Evolutionary conservation across 805 yeast species (phyloP).

Genomic region (Metschnikowia rubicola): DNA sequence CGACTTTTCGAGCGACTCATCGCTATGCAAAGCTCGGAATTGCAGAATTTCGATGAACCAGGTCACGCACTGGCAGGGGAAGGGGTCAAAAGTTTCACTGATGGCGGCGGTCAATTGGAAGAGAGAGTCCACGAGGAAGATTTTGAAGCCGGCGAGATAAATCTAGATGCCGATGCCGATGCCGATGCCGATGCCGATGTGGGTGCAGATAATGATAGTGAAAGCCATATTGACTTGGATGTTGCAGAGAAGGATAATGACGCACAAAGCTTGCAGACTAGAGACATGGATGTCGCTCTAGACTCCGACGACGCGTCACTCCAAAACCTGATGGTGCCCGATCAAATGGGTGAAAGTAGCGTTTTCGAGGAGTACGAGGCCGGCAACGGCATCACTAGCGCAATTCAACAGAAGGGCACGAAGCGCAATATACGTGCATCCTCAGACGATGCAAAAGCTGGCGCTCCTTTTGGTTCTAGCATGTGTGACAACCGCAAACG

Average conservation of each 20-base stretch:
- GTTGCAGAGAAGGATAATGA: constrained; percentile 6
- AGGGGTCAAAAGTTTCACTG: background rate
- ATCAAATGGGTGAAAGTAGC: background rate
- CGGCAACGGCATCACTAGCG: constrained; percentile 7
- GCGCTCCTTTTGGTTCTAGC: constrained; percentile 4
- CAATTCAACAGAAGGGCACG: constrained; percentile 15
- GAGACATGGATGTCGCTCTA: background rate
- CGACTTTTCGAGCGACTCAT: constrained; percentile 4
- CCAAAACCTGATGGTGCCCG: background rate
- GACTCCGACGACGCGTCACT: constrained; percentile 6
- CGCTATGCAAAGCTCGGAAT: background rate
- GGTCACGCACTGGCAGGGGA: background rate
- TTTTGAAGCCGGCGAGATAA: constrained; percentile 3
- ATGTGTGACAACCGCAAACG: constrained; percentile 10
- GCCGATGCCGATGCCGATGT: constrained; percentile 7
- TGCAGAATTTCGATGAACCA: background rate
- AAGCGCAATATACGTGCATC: constrained; percentile 11
- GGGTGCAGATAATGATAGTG: constrained; percentile 8
- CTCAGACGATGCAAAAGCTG: constrained; percentile 5
- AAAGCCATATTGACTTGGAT: constrained; percentile 6
- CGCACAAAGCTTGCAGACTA: constrained; percentile 1
- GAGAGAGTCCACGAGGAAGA: constrained; percentile 1
- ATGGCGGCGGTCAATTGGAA: background rate
- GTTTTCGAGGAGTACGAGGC: constrained; percentile 3
- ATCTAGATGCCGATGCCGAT: constrained; percentile 8